Percentiles rank a stretch among this genome's conserved stretches.
Conservation (phyloP, 495 filamentous ascomycete species). For the Aspergillus ostianus region DNA sequence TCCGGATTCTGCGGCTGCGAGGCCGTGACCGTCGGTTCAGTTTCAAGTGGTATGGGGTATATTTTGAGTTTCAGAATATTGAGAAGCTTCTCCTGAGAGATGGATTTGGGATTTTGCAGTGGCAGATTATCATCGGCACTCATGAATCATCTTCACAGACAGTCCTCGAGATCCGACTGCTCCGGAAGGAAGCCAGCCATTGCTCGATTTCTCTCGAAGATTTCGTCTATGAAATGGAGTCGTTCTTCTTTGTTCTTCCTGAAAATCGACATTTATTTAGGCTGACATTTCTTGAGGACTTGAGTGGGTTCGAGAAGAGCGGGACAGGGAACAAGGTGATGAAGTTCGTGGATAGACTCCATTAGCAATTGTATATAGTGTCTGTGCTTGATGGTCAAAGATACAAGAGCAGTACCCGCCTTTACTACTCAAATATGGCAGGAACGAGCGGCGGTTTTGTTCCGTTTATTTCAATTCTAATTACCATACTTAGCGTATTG, state of each 20-base stretch:
- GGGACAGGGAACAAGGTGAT: conserved; percentile 13
- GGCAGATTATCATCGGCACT: conserved; percentile 31
- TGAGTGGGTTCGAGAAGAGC: conserved; percentile 11
- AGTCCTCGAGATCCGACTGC: conserved; percentile 14
- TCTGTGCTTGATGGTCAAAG: no score
- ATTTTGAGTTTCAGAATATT: conserved; percentile 29
- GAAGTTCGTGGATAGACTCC: conserved; percentile 6
- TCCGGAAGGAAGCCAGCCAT: conserved; percentile 11
- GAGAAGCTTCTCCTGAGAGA: conserved; percentile 14
- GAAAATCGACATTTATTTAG: conserved; percentile 4
- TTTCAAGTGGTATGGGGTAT: conserved; percentile 33
- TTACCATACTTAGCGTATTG: no score
- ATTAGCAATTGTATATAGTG: not conserved
- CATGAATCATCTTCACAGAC: conserved; percentile 10
- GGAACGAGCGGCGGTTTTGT: no score
- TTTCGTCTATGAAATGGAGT: not conserved
- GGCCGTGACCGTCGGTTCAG: conserved; percentile 36
- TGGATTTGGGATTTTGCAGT: conserved; percentile 31
- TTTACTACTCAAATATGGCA: no score
- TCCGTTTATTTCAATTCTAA: no score
- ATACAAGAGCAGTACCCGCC: no score
- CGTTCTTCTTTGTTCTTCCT: conserved; percentile 8
- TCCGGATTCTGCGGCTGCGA: conserved; percentile 24
- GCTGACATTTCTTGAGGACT: conserved; percentile 8
- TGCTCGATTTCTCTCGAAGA: conserved; percentile 13